These are phyloP conservation scores for Claviceps sorghi DNA, from an alignment of 2,329 filamentous ascomycete species.

Conservation along the genomic window DNA sequence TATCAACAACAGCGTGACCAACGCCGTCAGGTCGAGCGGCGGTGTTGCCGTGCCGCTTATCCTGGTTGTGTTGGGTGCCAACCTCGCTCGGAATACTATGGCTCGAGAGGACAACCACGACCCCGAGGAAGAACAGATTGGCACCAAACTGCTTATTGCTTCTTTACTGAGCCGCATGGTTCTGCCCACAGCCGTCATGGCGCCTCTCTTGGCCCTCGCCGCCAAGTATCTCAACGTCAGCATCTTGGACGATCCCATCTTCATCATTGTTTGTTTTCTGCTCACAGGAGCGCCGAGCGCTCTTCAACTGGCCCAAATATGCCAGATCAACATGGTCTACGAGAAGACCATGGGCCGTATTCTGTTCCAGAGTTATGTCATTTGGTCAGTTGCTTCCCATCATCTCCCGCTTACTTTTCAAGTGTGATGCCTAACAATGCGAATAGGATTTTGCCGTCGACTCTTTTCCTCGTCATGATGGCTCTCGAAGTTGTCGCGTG, in stretches of 20 bases:
- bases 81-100: conserved; percentile 82
- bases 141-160: conserved; percentile 68
- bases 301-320: conserved; percentile 91
- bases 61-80: conserved; percentile 85
- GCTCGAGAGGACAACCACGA: conserved; percentile 49
- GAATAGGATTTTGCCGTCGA: conserved; percentile 77
- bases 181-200: conserved; percentile 82
- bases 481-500: conserved; percentile 88
- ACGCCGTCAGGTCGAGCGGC: conserved; percentile 70
- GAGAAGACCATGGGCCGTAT: conserved; percentile 88
- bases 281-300: conserved; percentile 88
- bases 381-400: conserved; percentile 50
- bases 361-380: conserved; percentile 75
- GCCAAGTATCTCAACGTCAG: conserved; percentile 87
- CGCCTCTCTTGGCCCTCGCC: conserved; percentile 68
- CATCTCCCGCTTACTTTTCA: neutral
- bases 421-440: conserved; percentile 14
- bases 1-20: conserved; percentile 81
- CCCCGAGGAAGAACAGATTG: conserved; percentile 53
- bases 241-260: conserved; percentile 94
- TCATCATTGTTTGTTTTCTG: conserved; percentile 93
- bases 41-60: conserved; percentile 91
- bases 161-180: conserved; percentile 83
- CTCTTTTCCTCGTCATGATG: conserved; percentile 75
- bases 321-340: conserved; percentile 93